Evolutionary conservation across 805 yeast species (phyloP).

Genomic region (Sugiyamaella smithiae): DNA sequence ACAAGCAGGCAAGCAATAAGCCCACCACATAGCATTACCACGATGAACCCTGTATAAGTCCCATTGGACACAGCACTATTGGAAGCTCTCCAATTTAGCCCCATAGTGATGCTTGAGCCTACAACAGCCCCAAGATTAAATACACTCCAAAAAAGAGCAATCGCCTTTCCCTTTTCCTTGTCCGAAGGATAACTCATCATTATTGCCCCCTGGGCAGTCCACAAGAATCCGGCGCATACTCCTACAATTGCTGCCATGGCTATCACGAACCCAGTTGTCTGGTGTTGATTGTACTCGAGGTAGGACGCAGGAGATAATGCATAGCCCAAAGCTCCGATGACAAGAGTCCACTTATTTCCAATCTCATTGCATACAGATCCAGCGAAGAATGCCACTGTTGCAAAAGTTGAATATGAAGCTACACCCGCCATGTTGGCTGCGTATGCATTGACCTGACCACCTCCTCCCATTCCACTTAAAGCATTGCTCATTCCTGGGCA

Average conservation of each 20-base stretch:
- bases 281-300: slow-evolving; percentile 43
- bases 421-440: slow-evolving; percentile 35
- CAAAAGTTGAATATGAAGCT: slow-evolving; percentile 40
- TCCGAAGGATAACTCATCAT: slow-evolving; percentile 55
- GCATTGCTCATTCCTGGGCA: slow-evolving; percentile 34
- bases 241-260: slow-evolving; percentile 55
- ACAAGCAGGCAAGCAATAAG: slow-evolving; percentile 33
- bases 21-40: slow-evolving; percentile 47
- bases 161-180: slow-evolving; percentile 45
- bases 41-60: slow-evolving; percentile 50
- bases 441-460: slow-evolving; percentile 31
- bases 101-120: slow-evolving; percentile 53
- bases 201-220: slow-evolving; percentile 57
- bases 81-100: slow-evolving; percentile 40
- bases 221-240: slow-evolving; percentile 47
- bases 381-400: slow-evolving; percentile 28
- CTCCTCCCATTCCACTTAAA: slow-evolving; percentile 30
- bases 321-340: slow-evolving; percentile 52
- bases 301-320: slow-evolving; percentile 49
- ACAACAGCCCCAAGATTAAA: slow-evolving; percentile 57
- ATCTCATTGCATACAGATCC: slow-evolving; percentile 28
- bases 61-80: slow-evolving; percentile 37
- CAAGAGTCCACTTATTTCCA: slow-evolving; percentile 29
- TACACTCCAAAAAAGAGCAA: slow-evolving; percentile 54
- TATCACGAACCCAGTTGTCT: slow-evolving; percentile 49